phyloP scores from a whole-genome alignment of 306 rosid genomes.

The Malus orientalis region DNA sequence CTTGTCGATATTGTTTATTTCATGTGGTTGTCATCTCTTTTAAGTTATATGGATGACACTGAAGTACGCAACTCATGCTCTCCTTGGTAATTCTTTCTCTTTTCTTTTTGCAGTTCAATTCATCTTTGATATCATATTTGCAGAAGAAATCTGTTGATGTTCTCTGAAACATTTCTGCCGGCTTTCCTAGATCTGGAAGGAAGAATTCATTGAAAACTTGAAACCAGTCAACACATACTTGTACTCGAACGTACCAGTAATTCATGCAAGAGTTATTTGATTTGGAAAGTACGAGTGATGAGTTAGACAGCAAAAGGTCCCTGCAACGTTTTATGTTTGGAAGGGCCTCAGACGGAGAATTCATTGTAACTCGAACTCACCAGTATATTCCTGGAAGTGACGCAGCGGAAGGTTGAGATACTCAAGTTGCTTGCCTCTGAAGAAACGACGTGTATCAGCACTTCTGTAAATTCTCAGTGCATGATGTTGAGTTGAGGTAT shows the following conservation, averaged over 20 bases:
- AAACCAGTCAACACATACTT: too few species aligned
- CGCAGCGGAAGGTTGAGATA: not conserved
- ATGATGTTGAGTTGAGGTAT: not conserved
- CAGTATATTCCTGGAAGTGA: not conserved
- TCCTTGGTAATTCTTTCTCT: not conserved
- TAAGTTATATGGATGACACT: not conserved
- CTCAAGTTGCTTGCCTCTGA: not conserved
- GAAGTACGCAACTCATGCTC: not conserved
- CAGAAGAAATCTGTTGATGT: conserved; percentile 38
- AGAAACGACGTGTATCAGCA: not conserved
- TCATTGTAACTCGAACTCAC: not conserved
- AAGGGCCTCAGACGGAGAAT: not conserved
- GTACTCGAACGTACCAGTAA: too few species aligned
- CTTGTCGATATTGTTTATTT: not conserved
- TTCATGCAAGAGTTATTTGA: not conserved
- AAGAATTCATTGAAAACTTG: not conserved
- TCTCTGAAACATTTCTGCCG: not conserved
- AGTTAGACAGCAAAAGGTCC: not conserved
- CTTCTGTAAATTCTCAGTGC: not conserved
- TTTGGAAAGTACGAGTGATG: not conserved
- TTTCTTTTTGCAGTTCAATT: conserved; percentile 39
- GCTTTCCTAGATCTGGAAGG: conserved; percentile 1
- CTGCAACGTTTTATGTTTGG: not conserved
- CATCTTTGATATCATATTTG: conserved; percentile 53
- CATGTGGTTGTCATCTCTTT: not conserved